Conservation (phyloP, 2,329 filamentous ascomycete species). For the Talaromyces sp. region DNA sequence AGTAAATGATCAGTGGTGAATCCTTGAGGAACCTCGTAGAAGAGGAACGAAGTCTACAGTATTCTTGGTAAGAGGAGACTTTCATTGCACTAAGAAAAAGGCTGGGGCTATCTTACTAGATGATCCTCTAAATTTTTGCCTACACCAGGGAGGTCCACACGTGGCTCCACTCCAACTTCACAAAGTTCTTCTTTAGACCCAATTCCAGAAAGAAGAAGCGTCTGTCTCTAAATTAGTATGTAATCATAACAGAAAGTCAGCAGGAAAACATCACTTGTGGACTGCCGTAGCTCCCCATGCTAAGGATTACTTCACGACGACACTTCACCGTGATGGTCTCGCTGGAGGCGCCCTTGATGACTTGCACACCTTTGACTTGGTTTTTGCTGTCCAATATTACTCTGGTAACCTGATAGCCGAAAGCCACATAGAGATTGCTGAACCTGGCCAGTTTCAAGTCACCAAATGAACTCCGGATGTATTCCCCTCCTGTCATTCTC, state of each 20-base stretch:
- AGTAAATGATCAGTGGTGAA: conserved; percentile 55
- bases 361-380: neutral
- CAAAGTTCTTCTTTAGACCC: conserved; percentile 43
- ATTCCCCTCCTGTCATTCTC: neutral
- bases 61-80: neutral
- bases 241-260: neutral
- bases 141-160: conserved; percentile 39
- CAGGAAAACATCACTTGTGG: conserved; percentile 40
- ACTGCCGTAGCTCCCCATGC: conserved; percentile 48
- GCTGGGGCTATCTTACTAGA: conserved; percentile 26
- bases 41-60: conserved; percentile 52
- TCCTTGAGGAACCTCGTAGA: conserved; percentile 53
- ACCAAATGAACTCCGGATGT: neutral
- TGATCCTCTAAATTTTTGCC: conserved; percentile 48
- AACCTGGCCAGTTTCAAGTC: neutral
- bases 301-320: conserved; percentile 18
- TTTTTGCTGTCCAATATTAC: neutral
- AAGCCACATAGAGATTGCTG: neutral
- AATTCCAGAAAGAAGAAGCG: conserved; percentile 59
- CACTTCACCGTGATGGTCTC: neutral
- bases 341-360: neutral
- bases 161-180: conserved; percentile 34
- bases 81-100: neutral
- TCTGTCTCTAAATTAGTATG: neutral
- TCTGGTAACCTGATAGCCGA: neutral